phyloP scores from a whole-genome alignment of 2,329 filamentous ascomycete species.

The Aspergillus sp. region DNA sequence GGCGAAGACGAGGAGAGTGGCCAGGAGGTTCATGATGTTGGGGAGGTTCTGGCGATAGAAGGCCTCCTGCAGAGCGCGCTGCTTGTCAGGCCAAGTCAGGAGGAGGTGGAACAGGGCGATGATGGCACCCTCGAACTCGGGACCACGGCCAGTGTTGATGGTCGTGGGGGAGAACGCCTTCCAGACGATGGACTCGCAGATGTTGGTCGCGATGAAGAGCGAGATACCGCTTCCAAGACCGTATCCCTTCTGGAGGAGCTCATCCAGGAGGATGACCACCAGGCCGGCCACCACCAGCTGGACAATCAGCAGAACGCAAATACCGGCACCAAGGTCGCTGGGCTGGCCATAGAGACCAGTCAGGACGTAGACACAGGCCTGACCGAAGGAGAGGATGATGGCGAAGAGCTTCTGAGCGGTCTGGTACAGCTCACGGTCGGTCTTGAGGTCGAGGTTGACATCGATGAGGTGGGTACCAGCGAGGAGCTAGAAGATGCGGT shows the following conservation, averaged over 20 bases:
- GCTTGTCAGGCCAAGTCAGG: conserved; percentile 99
- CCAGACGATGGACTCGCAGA: conserved; percentile 99
- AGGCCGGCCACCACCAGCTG: conserved; percentile 96
- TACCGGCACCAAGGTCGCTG: conserved; percentile 92
- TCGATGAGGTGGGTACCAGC: conserved; percentile 99
- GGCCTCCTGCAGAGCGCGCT: conserved; percentile 93
- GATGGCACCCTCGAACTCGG: conserved; percentile 97
- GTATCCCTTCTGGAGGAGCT: conserved; percentile 99
- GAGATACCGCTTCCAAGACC: conserved; percentile 98
- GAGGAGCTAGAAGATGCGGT: conserved; percentile 61
- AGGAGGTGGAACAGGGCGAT: conserved; percentile 97
- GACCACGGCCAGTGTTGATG: conserved; percentile 98
- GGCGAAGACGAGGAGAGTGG: conserved; percentile 89
- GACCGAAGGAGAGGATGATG: conserved; percentile 95
- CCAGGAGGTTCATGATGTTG: conserved; percentile 98
- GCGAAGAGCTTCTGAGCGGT: conserved; percentile 98
- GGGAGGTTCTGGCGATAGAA: conserved; percentile 99
- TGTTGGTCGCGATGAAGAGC: conserved; percentile 99
- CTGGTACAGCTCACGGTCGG: conserved; percentile 99
- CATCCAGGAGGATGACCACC: conserved; percentile 98
- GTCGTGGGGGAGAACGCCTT: conserved; percentile 99
- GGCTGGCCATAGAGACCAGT: conserved; percentile 97
- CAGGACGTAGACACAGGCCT: conserved; percentile 97
- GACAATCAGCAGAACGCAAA: conserved; percentile 96
- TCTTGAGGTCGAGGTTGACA: conserved; percentile 99